phyloP scores from a whole-genome alignment of 148 eudicot species.

The Fagopyrum esculentum region DNA sequence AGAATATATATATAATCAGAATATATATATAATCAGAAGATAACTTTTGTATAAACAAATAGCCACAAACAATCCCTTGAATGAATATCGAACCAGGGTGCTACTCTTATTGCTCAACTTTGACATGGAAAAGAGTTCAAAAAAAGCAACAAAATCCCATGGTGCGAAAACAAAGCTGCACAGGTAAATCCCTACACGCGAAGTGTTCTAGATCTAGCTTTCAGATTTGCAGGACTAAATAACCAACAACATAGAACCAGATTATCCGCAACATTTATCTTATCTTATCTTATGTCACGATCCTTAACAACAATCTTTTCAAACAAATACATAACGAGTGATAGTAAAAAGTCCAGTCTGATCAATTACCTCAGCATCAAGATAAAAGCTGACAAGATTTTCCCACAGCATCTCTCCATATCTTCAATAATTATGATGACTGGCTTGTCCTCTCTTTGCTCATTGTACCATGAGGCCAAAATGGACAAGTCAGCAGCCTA shows the following conservation, averaged over 20 bases:
- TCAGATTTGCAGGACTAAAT: neutral
- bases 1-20: neutral
- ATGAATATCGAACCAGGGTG: neutral
- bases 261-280: neutral
- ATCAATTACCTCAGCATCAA: constrained; percentile 63
- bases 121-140: neutral
- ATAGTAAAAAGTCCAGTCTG: neutral
- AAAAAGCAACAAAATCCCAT: neutral
- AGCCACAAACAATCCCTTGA: neutral
- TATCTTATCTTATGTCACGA: neutral
- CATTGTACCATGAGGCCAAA: constrained; percentile 80
- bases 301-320: neutral
- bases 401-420: constrained; percentile 75
- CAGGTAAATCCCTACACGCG: neutral
- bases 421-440: constrained; percentile 79
- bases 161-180: neutral
- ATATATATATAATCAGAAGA: neutral
- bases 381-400: constrained; percentile 72
- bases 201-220: neutral
- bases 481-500: constrained; percentile 81
- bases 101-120: neutral
- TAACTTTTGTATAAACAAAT: neutral
- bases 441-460: constrained; percentile 49
- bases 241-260: neutral
- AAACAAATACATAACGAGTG: neutral